Evolutionary conservation across 805 yeast genomes (phyloP).

Genomic region (Schizosaccharomyces octosporus): DNA sequence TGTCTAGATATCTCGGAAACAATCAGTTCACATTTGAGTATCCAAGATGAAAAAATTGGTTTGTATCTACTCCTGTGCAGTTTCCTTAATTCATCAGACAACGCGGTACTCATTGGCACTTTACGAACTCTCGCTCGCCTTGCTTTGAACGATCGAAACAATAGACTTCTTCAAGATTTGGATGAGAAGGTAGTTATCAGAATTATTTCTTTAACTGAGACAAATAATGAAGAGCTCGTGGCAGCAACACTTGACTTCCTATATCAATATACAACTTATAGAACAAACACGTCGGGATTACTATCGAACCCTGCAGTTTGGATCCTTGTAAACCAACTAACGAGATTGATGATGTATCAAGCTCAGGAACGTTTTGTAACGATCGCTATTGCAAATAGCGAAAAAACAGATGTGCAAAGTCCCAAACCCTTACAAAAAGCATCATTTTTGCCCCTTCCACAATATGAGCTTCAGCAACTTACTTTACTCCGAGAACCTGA

Average conservation of each 20-base stretch:
- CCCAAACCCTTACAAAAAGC: constrained; percentile 23
- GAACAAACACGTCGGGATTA: constrained; percentile 28
- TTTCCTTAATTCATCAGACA: constrained; percentile 32
- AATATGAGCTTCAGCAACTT: constrained; percentile 33
- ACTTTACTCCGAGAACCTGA: constrained; percentile 39
- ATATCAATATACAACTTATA: constrained; percentile 51
- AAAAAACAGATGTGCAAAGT: not conserved
- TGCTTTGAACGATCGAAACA: constrained; percentile 36
- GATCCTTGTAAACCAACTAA: constrained; percentile 14
- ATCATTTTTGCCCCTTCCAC: constrained; percentile 27
- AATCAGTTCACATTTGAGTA: constrained; percentile 44
- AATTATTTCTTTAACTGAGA: constrained; percentile 33
- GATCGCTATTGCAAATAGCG: not conserved
- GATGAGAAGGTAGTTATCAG: constrained; percentile 24
- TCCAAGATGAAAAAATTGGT: constrained; percentile 52
- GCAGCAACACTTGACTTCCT: constrained; percentile 58
- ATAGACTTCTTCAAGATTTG: constrained; percentile 21
- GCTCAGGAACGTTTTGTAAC: not conserved
- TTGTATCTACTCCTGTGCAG: constrained; percentile 32
- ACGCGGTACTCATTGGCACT: constrained; percentile 41
- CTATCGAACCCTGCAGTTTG: constrained; percentile 24
- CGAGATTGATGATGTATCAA: not conserved
- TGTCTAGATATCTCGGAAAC: constrained; percentile 63
- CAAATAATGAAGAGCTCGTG: constrained; percentile 45
- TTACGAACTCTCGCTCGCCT: constrained; percentile 60